Conservation (phyloP, 2,329 filamentous ascomycete species). For the Exophiala alcalophila region DNA sequence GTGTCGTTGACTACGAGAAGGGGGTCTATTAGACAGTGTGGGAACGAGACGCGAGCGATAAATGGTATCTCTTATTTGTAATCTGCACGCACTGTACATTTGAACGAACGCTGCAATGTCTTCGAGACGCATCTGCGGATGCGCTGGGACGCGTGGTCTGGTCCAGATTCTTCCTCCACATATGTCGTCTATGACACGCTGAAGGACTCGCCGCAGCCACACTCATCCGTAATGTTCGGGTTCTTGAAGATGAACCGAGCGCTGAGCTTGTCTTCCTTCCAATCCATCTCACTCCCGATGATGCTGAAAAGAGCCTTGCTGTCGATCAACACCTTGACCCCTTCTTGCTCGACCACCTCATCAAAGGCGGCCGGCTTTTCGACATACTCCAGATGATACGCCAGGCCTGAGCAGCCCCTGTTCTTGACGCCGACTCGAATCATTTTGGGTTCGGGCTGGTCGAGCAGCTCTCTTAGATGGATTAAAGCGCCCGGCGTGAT, state of each 20-base stretch:
- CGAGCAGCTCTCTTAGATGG: conserved; percentile 72
- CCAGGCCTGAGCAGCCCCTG: conserved; percentile 86
- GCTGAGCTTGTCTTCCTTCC: conserved; percentile 92
- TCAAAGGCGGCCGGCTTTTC: conserved; percentile 86
- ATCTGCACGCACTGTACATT: too few species aligned
- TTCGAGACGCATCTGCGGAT: too few species aligned
- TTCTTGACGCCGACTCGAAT: conserved; percentile 95
- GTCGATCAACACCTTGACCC: conserved; percentile 92
- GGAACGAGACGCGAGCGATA: too few species aligned
- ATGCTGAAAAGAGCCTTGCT: conserved; percentile 98
- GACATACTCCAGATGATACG: conserved; percentile 93
- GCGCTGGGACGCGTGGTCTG: too few species aligned
- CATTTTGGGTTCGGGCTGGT: conserved; percentile 84
- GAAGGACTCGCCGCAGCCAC: conserved; percentile 94
- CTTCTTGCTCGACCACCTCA: conserved; percentile 91
- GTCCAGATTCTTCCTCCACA: too few species aligned
- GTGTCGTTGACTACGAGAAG: conserved; percentile 60
- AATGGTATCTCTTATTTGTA: too few species aligned
- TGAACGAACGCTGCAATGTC: too few species aligned
- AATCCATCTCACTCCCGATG: conserved; percentile 98
- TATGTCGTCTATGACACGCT: conserved; percentile 57
- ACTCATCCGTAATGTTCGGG: conserved; percentile 97
- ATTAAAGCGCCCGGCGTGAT: conserved; percentile 76
- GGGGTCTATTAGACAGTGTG: conserved; percentile 45
- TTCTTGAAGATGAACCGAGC: conserved; percentile 92